Evolutionary conservation across 2,329 filamentous ascomycete species (phyloP).

Genomic region (Aspergillus flavus): DNA sequence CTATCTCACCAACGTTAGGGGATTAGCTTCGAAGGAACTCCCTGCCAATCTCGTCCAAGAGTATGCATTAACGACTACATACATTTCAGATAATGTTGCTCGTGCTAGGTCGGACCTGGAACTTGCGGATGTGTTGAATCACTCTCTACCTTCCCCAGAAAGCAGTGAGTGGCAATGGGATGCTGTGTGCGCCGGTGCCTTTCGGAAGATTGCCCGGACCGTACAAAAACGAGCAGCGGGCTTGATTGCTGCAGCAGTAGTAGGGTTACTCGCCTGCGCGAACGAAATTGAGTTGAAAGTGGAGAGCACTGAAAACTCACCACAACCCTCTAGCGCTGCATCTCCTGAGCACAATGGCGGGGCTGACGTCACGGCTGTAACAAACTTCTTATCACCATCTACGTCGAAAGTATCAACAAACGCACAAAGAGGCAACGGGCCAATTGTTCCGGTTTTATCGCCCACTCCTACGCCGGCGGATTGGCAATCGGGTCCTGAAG

Average conservation of each 20-base stretch:
- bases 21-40: constrained; percentile 46
- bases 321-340: constrained; percentile 27
- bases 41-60: constrained; percentile 59
- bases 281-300: constrained; percentile 61
- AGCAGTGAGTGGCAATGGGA: constrained; percentile 64
- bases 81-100: constrained; percentile 70
- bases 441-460: constrained; percentile 42
- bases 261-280: constrained; percentile 70
- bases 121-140: constrained; percentile 49
- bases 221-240: constrained; percentile 74
- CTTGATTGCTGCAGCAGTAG: constrained; percentile 71
- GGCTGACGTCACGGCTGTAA: constrained; percentile 20
- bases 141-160: constrained; percentile 57
- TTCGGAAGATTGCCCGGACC: constrained; percentile 68
- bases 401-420: constrained; percentile 13
- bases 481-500: constrained; percentile 53
- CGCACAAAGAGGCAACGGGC: constrained; percentile 21
- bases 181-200: constrained; percentile 57
- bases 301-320: constrained; percentile 42
- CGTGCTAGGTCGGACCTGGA: constrained; percentile 52
- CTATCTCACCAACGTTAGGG: constrained; percentile 56
- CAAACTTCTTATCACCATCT: constrained; percentile 12
- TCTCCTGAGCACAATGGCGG: constrained; percentile 32
- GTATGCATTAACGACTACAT: constrained; percentile 71
- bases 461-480: constrained; percentile 37